Conservation (phyloP, 2,329 filamentous ascomycete genomes). For the Coleophoma cylindrospora region DNA sequence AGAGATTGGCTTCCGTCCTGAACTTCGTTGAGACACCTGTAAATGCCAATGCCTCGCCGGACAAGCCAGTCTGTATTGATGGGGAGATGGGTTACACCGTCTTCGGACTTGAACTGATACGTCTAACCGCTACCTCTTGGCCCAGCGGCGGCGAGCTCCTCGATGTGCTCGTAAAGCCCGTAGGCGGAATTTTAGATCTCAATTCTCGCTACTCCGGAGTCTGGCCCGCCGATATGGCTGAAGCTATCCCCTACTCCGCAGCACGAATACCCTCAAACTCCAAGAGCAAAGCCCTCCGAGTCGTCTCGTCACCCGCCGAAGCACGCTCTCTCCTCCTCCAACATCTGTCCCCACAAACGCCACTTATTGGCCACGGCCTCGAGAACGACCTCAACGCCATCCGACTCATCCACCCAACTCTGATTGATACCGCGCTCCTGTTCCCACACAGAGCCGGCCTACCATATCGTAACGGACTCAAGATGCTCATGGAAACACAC, state of each 20-base stretch:
- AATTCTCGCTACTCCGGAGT: conserved; percentile 93
- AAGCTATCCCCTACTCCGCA: conserved; percentile 53
- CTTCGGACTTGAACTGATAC: conserved; percentile 80
- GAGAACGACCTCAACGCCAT: conserved; percentile 91
- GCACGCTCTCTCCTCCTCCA: conserved; percentile 76
- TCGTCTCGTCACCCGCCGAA: conserved; percentile 68
- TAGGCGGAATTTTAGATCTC: conserved; percentile 81
- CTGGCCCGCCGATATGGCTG: conserved; percentile 67
- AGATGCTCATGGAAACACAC: conserved; percentile 62
- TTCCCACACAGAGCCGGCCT: conserved; percentile 75
- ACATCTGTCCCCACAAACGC: conserved; percentile 69
- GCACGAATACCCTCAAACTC: conserved; percentile 11
- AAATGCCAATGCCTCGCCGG: conserved; percentile 45
- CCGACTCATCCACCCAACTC: conserved; percentile 76
- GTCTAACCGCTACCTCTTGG: conserved; percentile 86
- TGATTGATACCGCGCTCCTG: conserved; percentile 82
- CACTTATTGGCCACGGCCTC: conserved; percentile 86
- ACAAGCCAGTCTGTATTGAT: conserved; percentile 77
- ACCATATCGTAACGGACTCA: conserved; percentile 74
- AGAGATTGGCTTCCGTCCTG: conserved; percentile 70
- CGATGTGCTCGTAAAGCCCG: conserved; percentile 78
- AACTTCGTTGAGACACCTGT: conserved; percentile 76
- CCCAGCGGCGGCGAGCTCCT: conserved; percentile 69
- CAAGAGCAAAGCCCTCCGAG: conserved; percentile 47
- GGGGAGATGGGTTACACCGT: conserved; percentile 98